Percentiles rank a stretch among this genome's conserved stretches.
phyloP scores from a whole-genome alignment of 176 grass and related monocot species.

The Zea luxurians region DNA sequence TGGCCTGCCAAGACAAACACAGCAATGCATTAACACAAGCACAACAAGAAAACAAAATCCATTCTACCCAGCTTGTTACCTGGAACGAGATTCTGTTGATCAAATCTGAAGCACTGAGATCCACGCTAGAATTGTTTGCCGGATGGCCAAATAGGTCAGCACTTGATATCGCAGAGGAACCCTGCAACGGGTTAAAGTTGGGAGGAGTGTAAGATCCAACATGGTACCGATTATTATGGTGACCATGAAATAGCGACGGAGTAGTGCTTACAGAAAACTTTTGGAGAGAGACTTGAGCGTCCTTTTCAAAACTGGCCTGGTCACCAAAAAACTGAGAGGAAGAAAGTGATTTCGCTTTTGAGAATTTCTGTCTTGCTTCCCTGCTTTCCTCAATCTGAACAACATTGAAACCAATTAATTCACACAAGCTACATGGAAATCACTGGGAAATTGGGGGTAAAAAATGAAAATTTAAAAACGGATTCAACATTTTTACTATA shows the following conservation, averaged over 20 bases:
- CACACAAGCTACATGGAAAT: neutral
- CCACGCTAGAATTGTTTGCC: constrained; percentile 44
- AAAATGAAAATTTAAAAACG: neutral
- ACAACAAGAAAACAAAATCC: constrained; percentile 10
- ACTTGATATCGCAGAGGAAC: constrained; percentile 89
- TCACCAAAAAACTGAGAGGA: constrained; percentile 92
- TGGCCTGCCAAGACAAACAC: constrained; percentile 50
- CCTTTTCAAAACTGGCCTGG: constrained; percentile 57
- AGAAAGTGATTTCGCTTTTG: constrained; percentile 98
- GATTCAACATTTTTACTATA: neutral
- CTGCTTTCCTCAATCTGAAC: constrained; percentile 72
- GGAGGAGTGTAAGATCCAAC: neutral
- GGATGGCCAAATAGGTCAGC: constrained; percentile 81
- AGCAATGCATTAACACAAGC: constrained; percentile 21
- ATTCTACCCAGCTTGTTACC: constrained; percentile 42
- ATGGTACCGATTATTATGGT: neutral
- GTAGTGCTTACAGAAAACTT: constrained; percentile 77
- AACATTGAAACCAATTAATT: constrained; percentile 37
- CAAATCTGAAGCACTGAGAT: constrained; percentile 73
- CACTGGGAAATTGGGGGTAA: neutral
- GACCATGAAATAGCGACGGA: constrained; percentile 2
- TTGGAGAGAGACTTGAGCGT: constrained; percentile 76
- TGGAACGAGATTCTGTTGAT: constrained; percentile 90
- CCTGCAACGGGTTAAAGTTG: constrained; percentile 38
- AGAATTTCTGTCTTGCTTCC: constrained; percentile 92